phyloP scores from a whole-genome alignment of 1,139 yeast genomes.

The Lizanozyma gosingica region DNA sequence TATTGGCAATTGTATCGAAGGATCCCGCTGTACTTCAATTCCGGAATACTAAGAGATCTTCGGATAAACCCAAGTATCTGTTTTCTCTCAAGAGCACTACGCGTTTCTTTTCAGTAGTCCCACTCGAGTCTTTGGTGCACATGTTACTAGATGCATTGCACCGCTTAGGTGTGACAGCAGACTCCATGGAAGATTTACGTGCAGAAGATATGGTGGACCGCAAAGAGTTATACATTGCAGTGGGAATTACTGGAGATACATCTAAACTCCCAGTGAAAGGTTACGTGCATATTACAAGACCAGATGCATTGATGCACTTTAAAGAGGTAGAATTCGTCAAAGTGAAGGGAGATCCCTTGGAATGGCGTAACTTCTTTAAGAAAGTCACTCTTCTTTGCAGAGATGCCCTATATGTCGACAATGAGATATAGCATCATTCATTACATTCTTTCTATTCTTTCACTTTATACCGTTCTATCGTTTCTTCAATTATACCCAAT shows the following conservation, averaged over 20 bases:
- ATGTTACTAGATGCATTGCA: slow-evolving; percentile 29
- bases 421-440: neutral
- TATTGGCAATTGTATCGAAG: slow-evolving; percentile 27
- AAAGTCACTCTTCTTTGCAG: slow-evolving; percentile 43
- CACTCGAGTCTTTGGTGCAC: slow-evolving; percentile 34
- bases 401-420: slow-evolving; percentile 34
- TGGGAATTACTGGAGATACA: slow-evolving; percentile 22
- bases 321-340: slow-evolving; percentile 43
- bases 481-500: neutral
- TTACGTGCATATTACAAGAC: slow-evolving; percentile 24
- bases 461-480: neutral
- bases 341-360: slow-evolving; percentile 54
- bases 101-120: slow-evolving; percentile 35
- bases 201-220: slow-evolving; percentile 1
- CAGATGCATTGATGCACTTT: slow-evolving; percentile 16
- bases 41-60: slow-evolving; percentile 10
- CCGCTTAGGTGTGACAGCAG: slow-evolving; percentile 25
- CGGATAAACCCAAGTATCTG: slow-evolving; percentile 9
- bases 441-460: neutral
- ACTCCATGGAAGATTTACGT: slow-evolving; percentile 8
- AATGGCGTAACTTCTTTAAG: slow-evolving; percentile 58
- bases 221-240: slow-evolving; percentile 3
- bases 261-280: slow-evolving; percentile 41
- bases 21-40: slow-evolving; percentile 49
- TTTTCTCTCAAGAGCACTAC: slow-evolving; percentile 27